phyloP scores from a whole-genome alignment of 768 basidiomycete genomes.

The Mycena indigotica region DNA sequence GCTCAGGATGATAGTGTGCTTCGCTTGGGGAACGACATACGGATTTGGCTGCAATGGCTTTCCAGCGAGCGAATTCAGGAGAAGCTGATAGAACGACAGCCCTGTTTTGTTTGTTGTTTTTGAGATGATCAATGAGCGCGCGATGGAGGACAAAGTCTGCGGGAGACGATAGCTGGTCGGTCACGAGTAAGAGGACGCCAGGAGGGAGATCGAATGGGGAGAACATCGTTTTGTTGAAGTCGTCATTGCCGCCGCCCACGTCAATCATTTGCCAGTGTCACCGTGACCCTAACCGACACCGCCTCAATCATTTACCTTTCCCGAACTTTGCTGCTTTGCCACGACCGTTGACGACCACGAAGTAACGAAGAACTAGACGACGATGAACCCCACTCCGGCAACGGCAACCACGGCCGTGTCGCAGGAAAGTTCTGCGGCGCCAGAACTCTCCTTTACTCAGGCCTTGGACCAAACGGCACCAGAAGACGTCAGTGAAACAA shows the following conservation, averaged over 20 bases:
- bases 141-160: constrained; percentile 74
- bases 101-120: constrained; percentile 36
- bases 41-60: constrained; percentile 60
- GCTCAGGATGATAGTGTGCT: no score
- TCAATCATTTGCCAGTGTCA: no score
- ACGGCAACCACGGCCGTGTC: constrained; percentile 15
- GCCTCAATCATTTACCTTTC: no score
- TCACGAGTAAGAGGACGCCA: constrained; percentile 59
- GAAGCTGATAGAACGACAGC: constrained; percentile 61
- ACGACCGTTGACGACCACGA: no score
- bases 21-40: constrained; percentile 52
- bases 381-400: constrained; percentile 16
- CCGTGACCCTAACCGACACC: no score
- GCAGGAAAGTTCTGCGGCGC: constrained; percentile 10
- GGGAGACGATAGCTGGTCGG: constrained; percentile 70
- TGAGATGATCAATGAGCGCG: constrained; percentile 53
- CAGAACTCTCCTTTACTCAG: constrained; percentile 18
- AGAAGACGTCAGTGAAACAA: constrained; percentile 19
- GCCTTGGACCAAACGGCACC: constrained; percentile 15
- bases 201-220: constrained; percentile 55
- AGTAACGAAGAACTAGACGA: no score
- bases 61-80: constrained; percentile 61
- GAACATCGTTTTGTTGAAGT: no score
- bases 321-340: no score
- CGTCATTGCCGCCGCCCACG: no score